Base-by-base conservation (phyloP, 371 early-diverging fungal genomes). In the Circinella umbellata region DNA sequence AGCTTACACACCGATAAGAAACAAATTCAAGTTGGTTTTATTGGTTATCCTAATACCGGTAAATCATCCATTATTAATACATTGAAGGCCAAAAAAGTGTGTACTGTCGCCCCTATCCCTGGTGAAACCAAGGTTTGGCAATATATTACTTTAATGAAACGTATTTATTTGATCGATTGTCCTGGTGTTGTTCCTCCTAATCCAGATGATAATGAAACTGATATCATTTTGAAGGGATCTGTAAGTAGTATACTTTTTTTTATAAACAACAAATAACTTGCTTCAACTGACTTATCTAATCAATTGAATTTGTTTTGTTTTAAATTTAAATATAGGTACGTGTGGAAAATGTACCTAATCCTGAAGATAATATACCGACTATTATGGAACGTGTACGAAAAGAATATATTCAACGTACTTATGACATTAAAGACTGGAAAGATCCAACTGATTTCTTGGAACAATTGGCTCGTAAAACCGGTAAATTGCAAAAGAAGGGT, bases 91-190 rank as follows among this genome's bases (percentile, higher is more conserved):
- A 99, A 99, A 84, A 94, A 95, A 82, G 99, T 99, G 35, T 99
- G 99, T 90, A 95, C 86, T 57, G 99, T 99, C 17, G 99, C 99
- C 13, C 99, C 99, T 3, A 90, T 99, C 68, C 99, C 99, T 39
- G 99, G 99, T 62, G 99, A 99, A 80, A 99, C 99, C 67, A 99
- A 99, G 87, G 96, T 97, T 69, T 99, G 99, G 99, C 99, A 99
- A 81, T 99, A 99, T 81, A 98, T 99, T 64, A 96, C 99, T 14
- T 88, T 99, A 71, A 99, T 96, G 93, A 96, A 96, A 79, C 93
- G 97, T 71, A 98, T 99, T 72, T 99, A 99, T 76, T 86, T 99
- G 42, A 99, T 99, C 75, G 99, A 99, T 82, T 99, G 99, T 79
- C 99, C 99, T 17, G 99, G 99, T 74, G 94, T 99, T 55, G 99